Evolutionary conservation across 2,329 filamentous ascomycete genomes (phyloP), one percentile per base, ranked within the genome.

Genomic region (Laburnicola sp.): DNA sequence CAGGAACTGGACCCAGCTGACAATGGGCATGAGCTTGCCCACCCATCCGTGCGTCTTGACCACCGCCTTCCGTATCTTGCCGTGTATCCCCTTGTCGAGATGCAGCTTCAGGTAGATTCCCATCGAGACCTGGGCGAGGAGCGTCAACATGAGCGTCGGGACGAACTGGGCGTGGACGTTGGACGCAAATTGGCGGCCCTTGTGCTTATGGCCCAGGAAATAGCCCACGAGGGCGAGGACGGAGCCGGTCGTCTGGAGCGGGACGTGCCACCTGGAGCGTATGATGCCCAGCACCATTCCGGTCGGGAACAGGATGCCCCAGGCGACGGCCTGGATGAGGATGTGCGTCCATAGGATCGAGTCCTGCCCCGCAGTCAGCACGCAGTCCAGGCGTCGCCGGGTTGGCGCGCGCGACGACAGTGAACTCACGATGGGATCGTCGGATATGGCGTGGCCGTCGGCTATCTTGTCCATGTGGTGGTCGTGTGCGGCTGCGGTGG

Each of bases 241-340:
- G 23, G 89, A 87, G 57, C 87, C 90, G 47, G 88, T 67, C 26
- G 87, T 81, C 73, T 99, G 94, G 3, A 91, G 78, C 5, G 94
- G 93, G 45, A 97, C 93, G 76, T 99, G 94, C 90, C 91, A 97
- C 74, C 89, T 85, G 54, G 87, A 96, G 56, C 90, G 91, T 59
- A 88, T 85, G 52, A 99, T 92, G 52, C 93, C 93, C 16, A 97
- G 79, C 36, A 97, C 91, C 93, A 99, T 97, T 63, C 94, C 94
- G 11, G 90, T 81, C 8, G 94, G 94, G 67, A 96, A 97, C 52
- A 97, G 83, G 62, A 99, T 80, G 55, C 94, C 94, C 79, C 95
- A 97, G 51, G 91, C 85, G 51, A 94, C 68, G 71, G 86, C 87
- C 80, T 96, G 92, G 39, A 96, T 74, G 53, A 96, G 81, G 66